Evolutionary conservation across 805 yeast genomes (phyloP).

Genomic region (Candida pseudofarinosa): DNA sequence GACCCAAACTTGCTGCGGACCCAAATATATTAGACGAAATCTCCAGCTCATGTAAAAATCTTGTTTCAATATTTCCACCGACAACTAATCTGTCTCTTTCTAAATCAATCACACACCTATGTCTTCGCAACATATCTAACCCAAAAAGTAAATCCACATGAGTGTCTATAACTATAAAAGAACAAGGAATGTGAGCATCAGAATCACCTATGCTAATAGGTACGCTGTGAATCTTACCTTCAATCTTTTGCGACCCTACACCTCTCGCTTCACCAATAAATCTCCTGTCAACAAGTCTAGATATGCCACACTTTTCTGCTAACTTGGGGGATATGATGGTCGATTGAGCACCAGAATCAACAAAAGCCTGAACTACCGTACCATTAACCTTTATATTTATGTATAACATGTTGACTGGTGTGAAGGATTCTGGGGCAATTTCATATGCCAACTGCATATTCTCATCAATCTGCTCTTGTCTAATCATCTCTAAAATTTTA

Average conservation of each 20-base stretch:
- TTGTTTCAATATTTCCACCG: slow-evolving; percentile 65
- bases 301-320: slow-evolving; percentile 68
- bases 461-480: slow-evolving; percentile 72
- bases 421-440: slow-evolving; percentile 85
- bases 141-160: slow-evolving; percentile 78
- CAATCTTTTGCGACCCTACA: slow-evolving; percentile 75
- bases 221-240: slow-evolving; percentile 85
- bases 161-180: slow-evolving; percentile 53
- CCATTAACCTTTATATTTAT: slow-evolving; percentile 78
- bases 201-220: slow-evolving; percentile 72
- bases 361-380: slow-evolving; percentile 80
- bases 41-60: slow-evolving; percentile 70
- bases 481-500: slow-evolving; percentile 61
- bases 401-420: slow-evolving; percentile 78
- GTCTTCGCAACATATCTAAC: slow-evolving; percentile 84
- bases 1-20: slow-evolving; percentile 9
- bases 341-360: slow-evolving; percentile 93
- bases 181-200: slow-evolving; percentile 35
- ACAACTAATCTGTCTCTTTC: slow-evolving; percentile 59
- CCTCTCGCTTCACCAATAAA: slow-evolving; percentile 84
- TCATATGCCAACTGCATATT: slow-evolving; percentile 78
- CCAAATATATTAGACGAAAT: slow-evolving; percentile 38
- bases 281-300: slow-evolving; percentile 72
- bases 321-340: slow-evolving; percentile 78
- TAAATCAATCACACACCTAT: slow-evolving; percentile 79